Evolutionary conservation across 495 filamentous ascomycete species (phyloP).

Genomic region (Parmelia sp.): DNA sequence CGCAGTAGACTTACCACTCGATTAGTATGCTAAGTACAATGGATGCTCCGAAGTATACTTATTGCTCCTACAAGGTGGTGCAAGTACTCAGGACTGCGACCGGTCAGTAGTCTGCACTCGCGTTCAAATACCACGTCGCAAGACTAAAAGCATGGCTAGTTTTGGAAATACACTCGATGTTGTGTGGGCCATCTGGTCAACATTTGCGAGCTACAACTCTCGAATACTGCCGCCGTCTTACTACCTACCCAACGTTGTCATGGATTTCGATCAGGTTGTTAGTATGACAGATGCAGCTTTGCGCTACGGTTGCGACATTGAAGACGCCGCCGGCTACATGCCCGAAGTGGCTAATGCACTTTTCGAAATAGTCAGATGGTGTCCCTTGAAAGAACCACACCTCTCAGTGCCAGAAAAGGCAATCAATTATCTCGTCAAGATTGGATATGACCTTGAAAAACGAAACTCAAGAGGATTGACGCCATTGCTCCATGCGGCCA

Average conservation of each 20-base stretch:
- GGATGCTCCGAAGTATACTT: constrained; percentile 1
- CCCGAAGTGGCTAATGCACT: background rate
- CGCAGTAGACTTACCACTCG: too few species aligned
- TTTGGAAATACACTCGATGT: background rate
- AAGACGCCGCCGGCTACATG: background rate
- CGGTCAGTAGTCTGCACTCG: background rate
- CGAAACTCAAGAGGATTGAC: background rate
- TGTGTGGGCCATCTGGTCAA: background rate
- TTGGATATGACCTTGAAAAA: constrained; percentile 4
- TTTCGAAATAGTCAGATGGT: background rate
- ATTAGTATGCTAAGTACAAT: constrained; percentile 4
- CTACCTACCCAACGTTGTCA: background rate
- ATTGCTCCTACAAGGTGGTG: background rate
- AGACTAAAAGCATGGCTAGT: background rate
- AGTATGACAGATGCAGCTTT: constrained; percentile 4
- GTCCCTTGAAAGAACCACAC: background rate
- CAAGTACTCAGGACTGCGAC: constrained; percentile 1
- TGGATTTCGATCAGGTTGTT: background rate
- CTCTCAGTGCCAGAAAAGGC: background rate
- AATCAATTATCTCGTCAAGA: constrained; percentile 1
- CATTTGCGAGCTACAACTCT: background rate
- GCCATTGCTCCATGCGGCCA: background rate
- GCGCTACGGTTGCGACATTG: background rate
- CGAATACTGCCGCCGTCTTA: background rate
- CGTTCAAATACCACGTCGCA: too few species aligned